Evolutionary conservation across 768 basidiomycete genomes (phyloP).

Genomic region (Naganishia antarctica): DNA sequence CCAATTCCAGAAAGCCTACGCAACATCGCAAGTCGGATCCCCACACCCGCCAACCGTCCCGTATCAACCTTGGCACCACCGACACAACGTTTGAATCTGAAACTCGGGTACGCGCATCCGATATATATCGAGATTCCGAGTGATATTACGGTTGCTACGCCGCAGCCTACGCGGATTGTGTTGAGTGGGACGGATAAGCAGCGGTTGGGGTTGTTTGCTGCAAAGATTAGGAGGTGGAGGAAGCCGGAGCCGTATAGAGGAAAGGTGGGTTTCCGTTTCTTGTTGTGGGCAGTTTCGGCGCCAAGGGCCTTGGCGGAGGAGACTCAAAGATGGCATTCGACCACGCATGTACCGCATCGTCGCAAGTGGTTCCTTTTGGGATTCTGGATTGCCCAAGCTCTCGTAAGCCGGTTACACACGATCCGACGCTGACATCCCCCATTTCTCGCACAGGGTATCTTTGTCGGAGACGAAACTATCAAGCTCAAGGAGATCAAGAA

Average conservation of each 20-base stretch:
- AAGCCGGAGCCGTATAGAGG: constrained; percentile 97
- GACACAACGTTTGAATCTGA: constrained; percentile 63
- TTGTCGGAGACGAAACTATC: constrained; percentile 87
- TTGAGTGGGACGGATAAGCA: constrained; percentile 84
- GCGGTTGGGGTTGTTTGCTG: constrained; percentile 76
- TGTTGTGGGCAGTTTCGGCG: background rate
- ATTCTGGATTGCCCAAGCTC: background rate
- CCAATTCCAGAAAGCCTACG: constrained; percentile 41
- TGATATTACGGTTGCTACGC: constrained; percentile 74
- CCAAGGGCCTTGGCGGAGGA: background rate
- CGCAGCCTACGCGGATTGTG: constrained; percentile 74
- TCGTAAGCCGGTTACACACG: background rate
- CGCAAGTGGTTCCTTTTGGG: too few species aligned
- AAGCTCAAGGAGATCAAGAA: constrained; percentile 89
- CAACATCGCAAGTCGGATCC: background rate
- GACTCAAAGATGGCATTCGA: too few species aligned
- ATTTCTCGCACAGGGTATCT: constrained; percentile 67
- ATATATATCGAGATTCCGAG: constrained; percentile 76
- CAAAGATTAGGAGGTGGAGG: constrained; percentile 73
- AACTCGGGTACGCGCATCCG: constrained; percentile 85
- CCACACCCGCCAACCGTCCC: constrained; percentile 39
- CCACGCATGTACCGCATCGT: too few species aligned
- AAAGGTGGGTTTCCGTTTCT: constrained; percentile 62
- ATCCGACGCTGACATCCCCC: background rate
- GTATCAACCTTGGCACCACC: constrained; percentile 60